Percentiles rank a stretch among this genome's conserved stretches.
These are phyloP conservation scores for Mycena epipterygia DNA, from an alignment of 768 basidiomycete species.

Conservation along the genomic window DNA sequence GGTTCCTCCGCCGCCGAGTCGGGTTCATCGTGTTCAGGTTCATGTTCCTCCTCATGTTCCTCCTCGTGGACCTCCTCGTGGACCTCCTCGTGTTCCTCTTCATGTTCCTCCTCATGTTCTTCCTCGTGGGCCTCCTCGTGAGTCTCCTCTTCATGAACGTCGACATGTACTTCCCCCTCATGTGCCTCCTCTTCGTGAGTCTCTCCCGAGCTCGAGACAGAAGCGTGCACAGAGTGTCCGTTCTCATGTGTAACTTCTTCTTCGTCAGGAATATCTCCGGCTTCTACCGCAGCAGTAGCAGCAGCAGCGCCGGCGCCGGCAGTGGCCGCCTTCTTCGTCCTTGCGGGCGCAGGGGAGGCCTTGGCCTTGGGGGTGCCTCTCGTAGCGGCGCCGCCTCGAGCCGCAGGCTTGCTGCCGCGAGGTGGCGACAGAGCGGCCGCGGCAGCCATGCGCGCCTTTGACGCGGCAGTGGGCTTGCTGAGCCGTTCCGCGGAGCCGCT, in stretches of 20 bases:
- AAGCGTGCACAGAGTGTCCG: conserved; percentile 19
- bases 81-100: conserved; percentile 34
- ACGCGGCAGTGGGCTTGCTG: conserved; percentile 87
- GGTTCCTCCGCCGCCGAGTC: conserved; percentile 38
- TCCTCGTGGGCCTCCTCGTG: conserved; percentile 39
- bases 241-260: conserved; percentile 26
- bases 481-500: conserved; percentile 73
- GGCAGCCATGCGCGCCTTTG: conserved; percentile 65
- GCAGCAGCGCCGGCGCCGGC: conserved; percentile 1
- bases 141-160: conserved; percentile 28
- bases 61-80: conserved; percentile 31
- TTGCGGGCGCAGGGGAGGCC: conserved; percentile 24
- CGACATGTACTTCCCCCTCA: conserved; percentile 15
- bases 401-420: conserved; percentile 44
- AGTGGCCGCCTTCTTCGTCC: conserved; percentile 28
- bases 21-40: conserved; percentile 33
- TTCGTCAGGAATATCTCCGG: conserved; percentile 31
- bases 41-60: conserved; percentile 36
- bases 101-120: conserved; percentile 32
- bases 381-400: conserved; percentile 48
- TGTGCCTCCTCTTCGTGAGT: conserved; percentile 9
- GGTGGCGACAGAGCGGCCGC: conserved; percentile 47
- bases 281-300: conserved; percentile 9
- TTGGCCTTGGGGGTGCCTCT: conserved; percentile 43
- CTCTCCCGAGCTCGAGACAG: no score